Base-by-base conservation (phyloP, 352 stramenopile genomes). In the Globisporangium sylvaticum region DNA sequence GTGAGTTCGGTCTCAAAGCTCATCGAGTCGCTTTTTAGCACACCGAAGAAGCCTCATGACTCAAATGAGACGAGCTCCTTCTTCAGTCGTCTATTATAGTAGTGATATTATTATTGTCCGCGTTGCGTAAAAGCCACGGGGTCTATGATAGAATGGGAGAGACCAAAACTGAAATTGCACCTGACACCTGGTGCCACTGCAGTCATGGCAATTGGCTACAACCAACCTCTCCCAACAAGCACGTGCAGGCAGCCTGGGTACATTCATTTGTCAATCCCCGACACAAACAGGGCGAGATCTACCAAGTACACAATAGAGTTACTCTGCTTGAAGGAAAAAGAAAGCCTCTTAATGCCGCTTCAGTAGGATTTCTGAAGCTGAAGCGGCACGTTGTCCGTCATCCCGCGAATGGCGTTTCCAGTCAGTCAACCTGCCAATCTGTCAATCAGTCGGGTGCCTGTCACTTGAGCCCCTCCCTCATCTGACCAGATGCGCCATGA, bases 111-210 rank as follows among this genome's bases (percentile, higher is more conserved):
- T 14, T 44, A 50, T 50, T 50, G 42, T 50, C 42, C 42, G 42
- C 18, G 42, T 50, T 50, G 42, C 18, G 6, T 24, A 20, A 50
- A 50, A 50, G 18, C 2, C 42, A 50, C 18, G 5, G 18, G 39
- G 18, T 48, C 15, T 20, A 48, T 3, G 39, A 48, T 3, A 20
- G 37, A 46, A 46, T 48, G 14, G 4, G 15, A 48, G 39, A 20
- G 15, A 20, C 15, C 4, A 20, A 20, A 20, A 9, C 42, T 9
- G 18, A 24, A 46, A 6, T 5, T 25, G 25, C 20, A 1, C 24
- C 22, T 59, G 53, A 59, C 53, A 59, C 15, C 27, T 59, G 53
- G 27, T 59, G 53, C 27, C 53, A 42, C 53, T 59, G 53, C 27
- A n/a, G 53, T 59, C 27, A 59, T 39, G 37, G 37, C 12, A 15